Evolutionary conservation across 2,329 filamentous ascomycete genomes (phyloP), one percentile per base, ranked within the genome.

Genomic region (Zasmidium cellare): DNA sequence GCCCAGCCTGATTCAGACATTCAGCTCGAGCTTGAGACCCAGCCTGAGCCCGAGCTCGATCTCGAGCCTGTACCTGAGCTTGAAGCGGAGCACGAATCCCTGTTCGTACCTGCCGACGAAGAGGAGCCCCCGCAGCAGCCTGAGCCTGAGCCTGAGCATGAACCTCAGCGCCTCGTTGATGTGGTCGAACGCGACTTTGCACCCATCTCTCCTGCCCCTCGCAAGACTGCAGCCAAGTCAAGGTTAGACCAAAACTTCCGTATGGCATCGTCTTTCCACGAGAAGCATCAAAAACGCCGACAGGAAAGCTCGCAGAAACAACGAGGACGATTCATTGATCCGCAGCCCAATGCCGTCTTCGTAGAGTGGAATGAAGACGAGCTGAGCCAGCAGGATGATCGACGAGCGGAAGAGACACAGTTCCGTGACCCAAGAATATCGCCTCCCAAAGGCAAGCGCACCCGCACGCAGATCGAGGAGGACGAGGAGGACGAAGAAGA

Each of bases 401-500:
- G 46, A n/a, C 22, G 49, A 46, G 48, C 52, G 16, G 57, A 9
- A 41, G 11, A 14, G 12, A 31, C 41, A 24, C 60, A 58, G 16
- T 25, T 46, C 44, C 38, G 11, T 22, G 9, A 14, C 6, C 46
- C 47, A 18, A 22, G 14, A 25, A 50, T 55, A 9, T 53, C 57
- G 14, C n/a, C 47, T 14, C n/a, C n/a, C n/a, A 18, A 25, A 9
- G 48, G 53, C 51, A 72, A 54, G 62, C 65, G 60, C 69, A 70
- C 58, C 60, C 68, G 50, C 46, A 64, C 57, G 56, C 69, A 60
- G 45, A 59, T 55, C n/a, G 68, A 69, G 9, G 74, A 70, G 11
- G n/a, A n/a, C n/a, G 70, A 72, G 2, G 65, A 68, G 9, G 58
- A 58, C 1, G 59, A 41, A 18, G 74, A 70, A 11, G 70, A 72